Conservation (phyloP, 495 filamentous ascomycete genomes). For the Neurospora sp. region DNA sequence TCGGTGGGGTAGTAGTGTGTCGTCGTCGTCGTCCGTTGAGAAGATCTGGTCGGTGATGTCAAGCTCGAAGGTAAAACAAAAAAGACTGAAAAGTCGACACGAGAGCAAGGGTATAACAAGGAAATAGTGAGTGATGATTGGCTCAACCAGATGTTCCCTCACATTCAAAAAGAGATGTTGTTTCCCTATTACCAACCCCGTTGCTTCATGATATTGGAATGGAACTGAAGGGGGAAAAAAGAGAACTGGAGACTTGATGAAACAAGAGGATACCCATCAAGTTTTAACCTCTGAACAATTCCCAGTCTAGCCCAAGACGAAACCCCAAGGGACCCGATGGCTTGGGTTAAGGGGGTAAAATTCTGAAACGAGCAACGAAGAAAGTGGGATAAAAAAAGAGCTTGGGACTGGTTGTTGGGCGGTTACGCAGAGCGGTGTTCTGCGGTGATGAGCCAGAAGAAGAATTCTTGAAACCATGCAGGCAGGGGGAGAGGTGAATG, state of each 20-base stretch:
- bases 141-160: not conserved
- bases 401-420: not conserved
- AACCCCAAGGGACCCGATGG: not conserved
- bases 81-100: not conserved
- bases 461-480: not conserved
- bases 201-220: not conserved
- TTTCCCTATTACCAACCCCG: not conserved
- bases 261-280: not conserved
- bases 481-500: not conserved
- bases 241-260: not conserved
- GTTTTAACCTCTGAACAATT: not conserved
- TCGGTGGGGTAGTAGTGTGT: not conserved
- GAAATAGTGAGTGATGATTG: not conserved
- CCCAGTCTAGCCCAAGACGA: not conserved
- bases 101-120: not conserved
- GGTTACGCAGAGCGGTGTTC: not conserved
- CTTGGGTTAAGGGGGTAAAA: not conserved
- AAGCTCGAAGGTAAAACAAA: not conserved
- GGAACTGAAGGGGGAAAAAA: not conserved
- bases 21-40: too few relatives aligned
- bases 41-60: not conserved
- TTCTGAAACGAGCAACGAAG: not conserved
- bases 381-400: not conserved
- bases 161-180: not conserved
- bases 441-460: not conserved